phyloP scores from a whole-genome alignment of 495 filamentous ascomycete species.

The Schizothecium vesticola region DNA sequence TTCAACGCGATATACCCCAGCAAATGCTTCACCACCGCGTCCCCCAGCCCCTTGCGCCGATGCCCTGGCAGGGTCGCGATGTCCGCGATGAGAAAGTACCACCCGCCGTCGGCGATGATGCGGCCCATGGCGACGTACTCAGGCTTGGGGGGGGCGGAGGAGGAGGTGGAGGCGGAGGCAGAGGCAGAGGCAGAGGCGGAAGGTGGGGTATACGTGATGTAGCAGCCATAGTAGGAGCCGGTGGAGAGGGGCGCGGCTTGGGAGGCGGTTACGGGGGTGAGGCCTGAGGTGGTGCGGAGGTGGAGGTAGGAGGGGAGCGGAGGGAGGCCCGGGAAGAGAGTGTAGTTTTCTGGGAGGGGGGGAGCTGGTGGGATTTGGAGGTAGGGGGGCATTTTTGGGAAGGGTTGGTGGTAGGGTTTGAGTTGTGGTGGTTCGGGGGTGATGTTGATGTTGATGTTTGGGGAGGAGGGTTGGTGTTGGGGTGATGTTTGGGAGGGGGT shows the following conservation, averaged over 20 bases:
- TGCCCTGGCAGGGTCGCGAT: constrained; percentile 47
- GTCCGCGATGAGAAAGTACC: constrained; percentile 51
- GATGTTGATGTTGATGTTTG: not conserved
- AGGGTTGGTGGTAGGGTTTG: too few species aligned
- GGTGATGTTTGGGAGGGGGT: not conserved
- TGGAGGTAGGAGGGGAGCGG: not conserved
- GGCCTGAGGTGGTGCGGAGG: not conserved
- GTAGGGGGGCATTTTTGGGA: not conserved
- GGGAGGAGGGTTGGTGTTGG: not conserved
- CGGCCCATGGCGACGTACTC: constrained; percentile 47
- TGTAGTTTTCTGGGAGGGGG: not conserved
- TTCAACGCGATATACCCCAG: constrained; percentile 34
- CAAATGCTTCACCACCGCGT: constrained; percentile 41
- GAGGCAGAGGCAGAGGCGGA: too few species aligned
- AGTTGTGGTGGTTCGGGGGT: too few species aligned
- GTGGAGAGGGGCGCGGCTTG: not conserved
- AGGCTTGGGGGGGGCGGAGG: too few species aligned
- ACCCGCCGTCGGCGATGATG: constrained; percentile 49
- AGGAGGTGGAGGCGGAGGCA: too few species aligned
- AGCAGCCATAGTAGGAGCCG: not conserved
- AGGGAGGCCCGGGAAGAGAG: not conserved
- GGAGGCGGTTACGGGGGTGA: not conserved
- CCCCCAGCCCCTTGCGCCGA: constrained; percentile 46
- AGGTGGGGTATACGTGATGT: not conserved
- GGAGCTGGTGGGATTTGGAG: not conserved